Evolutionary conservation across 163 green algal species (phyloP).

Genomic region (Scenedesmus sp.): DNA sequence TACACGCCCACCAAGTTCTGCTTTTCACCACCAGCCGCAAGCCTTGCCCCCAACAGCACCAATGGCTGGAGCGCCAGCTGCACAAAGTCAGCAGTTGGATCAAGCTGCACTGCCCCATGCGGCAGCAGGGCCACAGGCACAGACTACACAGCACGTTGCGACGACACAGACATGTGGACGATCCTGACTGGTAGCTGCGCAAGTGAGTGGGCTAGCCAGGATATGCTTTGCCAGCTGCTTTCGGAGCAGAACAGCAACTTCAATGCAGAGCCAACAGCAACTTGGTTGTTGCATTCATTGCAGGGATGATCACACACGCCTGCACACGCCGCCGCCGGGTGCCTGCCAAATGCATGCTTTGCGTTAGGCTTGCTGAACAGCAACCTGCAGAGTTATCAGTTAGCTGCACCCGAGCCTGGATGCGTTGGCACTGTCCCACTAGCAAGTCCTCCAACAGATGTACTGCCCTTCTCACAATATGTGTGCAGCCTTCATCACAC

Average conservation of each 20-base stretch:
- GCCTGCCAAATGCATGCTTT: neutral
- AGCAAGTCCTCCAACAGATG: too few species aligned
- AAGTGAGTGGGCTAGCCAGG: neutral
- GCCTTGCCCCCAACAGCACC: conserved; percentile 7
- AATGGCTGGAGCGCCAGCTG: neutral
- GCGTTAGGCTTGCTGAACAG: neutral
- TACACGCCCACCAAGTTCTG: neutral
- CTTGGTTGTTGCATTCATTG: neutral
- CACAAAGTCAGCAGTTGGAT: neutral
- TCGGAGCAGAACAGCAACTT: too few species aligned
- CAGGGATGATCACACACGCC: too few species aligned
- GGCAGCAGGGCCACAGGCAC: neutral
- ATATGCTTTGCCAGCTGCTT: neutral
- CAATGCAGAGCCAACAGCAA: too few species aligned
- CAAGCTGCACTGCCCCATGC: neutral
- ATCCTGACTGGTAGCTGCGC: neutral
- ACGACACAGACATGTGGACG: neutral
- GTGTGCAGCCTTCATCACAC: too few species aligned
- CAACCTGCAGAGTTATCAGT: too few species aligned
- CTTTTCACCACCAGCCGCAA: neutral
- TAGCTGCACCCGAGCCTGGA: too few species aligned
- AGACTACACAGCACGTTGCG: neutral
- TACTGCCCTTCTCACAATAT: too few species aligned
- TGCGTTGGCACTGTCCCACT: too few species aligned
- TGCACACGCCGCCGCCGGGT: neutral